These are phyloP conservation scores for Sordariomycetes sp. DNA, from an alignment of 2,329 filamentous ascomycete species.

Conservation along the genomic window DNA sequence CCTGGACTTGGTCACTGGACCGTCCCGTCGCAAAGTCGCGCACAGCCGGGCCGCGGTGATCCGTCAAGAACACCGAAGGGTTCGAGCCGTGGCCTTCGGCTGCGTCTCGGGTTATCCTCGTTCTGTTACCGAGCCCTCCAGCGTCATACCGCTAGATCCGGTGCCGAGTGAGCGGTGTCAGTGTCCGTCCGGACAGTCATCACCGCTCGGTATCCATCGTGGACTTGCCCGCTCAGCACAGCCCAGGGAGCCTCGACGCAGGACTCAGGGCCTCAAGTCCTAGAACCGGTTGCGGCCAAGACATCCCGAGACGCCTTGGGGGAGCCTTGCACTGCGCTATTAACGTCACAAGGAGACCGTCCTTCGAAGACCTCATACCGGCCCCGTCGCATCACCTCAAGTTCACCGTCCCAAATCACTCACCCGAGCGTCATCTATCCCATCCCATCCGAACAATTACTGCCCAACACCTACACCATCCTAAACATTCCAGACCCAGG, in stretches of 20 bases:
- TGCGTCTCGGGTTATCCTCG: neutral
- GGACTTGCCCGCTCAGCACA: neutral
- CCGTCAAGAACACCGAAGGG: neutral
- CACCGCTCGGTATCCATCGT: neutral
- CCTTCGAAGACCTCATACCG: neutral
- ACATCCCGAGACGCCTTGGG: neutral
- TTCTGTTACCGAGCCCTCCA: neutral
- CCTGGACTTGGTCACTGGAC: neutral
- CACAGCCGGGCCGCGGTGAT: neutral
- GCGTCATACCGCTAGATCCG: neutral
- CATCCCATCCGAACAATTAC: neutral
- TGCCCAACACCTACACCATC: neutral
- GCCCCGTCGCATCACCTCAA: neutral
- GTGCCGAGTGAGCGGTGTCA: neutral
- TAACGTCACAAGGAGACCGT: neutral
- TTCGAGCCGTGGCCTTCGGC: neutral
- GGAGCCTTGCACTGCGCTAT: neutral
- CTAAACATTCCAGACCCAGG: neutral
- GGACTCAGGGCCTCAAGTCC: neutral
- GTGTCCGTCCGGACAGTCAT: neutral
- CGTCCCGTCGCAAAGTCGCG: neutral
- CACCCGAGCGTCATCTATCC: too few species aligned
- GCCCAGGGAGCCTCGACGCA: neutral
- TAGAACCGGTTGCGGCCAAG: neutral
- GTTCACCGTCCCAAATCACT: neutral